These are phyloP conservation scores for Paracoccidioides brasiliensis DNA, from an alignment of 2,329 filamentous ascomycete genomes.

Conservation along the genomic window DNA sequence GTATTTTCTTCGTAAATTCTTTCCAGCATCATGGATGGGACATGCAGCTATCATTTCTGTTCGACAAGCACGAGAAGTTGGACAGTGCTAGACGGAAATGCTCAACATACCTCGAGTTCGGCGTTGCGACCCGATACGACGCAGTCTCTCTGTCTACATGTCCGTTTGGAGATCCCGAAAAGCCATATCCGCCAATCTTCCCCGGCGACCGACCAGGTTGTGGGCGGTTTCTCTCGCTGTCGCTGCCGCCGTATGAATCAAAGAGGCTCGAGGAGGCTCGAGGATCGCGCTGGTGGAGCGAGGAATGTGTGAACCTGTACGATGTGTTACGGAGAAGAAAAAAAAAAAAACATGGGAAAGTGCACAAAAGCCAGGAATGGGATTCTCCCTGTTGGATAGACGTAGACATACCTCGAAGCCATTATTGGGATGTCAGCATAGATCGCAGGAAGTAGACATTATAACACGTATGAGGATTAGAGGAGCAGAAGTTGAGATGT, in stretches of 20 bases:
- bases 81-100: not conserved
- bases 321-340: not conserved
- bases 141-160: conserved; percentile 10
- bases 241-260: conserved; percentile 55
- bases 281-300: conserved; percentile 55
- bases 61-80: not conserved
- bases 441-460: not conserved
- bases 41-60: too few relatives aligned
- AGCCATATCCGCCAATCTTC: conserved; percentile 21
- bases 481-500: not conserved
- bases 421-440: not conserved
- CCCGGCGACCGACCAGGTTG: conserved; percentile 28
- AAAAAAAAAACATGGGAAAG: not conserved
- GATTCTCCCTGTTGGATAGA: not conserved
- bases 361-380: not conserved
- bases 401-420: conserved; percentile 1
- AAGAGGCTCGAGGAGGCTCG: conserved; percentile 60
- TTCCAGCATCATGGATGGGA: not conserved
- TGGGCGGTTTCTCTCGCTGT: conserved; percentile 26
- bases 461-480: not conserved
- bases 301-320: conserved; percentile 51
- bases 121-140: conserved; percentile 53
- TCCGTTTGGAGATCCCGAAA: conserved; percentile 9
- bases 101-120: conserved; percentile 49
- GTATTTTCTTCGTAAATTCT: not conserved